Conservation (phyloP, 768 basidiomycete species). For the Xerocomellus chrysenteron region DNA sequence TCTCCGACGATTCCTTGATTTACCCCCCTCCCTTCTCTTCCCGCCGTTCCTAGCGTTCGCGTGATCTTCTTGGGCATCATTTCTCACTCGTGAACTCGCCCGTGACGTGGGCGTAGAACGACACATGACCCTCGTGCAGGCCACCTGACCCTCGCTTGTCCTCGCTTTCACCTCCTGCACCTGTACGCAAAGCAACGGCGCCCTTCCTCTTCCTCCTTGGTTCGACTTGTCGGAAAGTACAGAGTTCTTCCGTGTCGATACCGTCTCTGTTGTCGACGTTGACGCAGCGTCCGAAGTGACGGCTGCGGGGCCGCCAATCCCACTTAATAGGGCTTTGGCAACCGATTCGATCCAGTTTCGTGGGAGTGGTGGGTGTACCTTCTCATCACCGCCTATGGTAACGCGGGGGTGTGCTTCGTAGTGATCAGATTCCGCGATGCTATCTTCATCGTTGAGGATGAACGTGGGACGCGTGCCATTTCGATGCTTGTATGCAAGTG, state of each 20-base stretch:
- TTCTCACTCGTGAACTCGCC: conserved; percentile 44
- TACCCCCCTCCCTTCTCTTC: conserved; percentile 25
- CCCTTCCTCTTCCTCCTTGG: conserved; percentile 18
- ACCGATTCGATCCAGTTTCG: conserved; percentile 70
- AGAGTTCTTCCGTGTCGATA: conserved; percentile 25
- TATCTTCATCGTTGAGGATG: conserved; percentile 35
- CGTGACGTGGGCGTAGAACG: conserved; percentile 70
- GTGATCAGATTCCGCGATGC: conserved; percentile 19
- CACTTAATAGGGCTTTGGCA: conserved; percentile 61
- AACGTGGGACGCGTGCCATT: conserved; percentile 33
- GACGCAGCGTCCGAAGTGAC: conserved; percentile 33
- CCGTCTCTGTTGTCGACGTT: conserved; percentile 17
- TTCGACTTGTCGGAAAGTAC: conserved; percentile 28
- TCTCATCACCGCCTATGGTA: conserved; percentile 33
- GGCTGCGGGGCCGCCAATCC: conserved; percentile 39
- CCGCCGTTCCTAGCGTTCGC: conserved; percentile 14
- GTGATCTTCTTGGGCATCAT: conserved; percentile 23
- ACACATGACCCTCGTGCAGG: conserved; percentile 59
- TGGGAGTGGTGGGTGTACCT: conserved; percentile 53
- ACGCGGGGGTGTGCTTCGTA: conserved; percentile 23
- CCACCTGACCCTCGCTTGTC: conserved; percentile 39
- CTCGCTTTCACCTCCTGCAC: conserved; percentile 32
- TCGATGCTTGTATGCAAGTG: conserved; percentile 15
- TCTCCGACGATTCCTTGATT: conserved; percentile 20
- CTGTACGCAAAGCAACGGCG: conserved; percentile 33